These are phyloP conservation scores for Nigrospora sphaerica DNA, from an alignment of 2,329 filamentous ascomycete genomes.

Conservation along the genomic window DNA sequence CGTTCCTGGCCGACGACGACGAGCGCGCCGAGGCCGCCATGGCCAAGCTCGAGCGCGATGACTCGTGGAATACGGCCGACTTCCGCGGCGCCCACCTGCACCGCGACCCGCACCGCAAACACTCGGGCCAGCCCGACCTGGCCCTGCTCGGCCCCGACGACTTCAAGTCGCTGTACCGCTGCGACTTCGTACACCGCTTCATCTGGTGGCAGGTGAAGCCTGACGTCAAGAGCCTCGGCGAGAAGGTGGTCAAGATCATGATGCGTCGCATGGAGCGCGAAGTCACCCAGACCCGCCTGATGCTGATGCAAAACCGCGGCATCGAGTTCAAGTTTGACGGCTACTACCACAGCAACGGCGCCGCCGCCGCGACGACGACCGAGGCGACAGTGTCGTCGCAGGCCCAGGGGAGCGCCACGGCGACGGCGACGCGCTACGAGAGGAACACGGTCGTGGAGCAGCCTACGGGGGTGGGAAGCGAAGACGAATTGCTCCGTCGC, in stretches of 20 bases:
- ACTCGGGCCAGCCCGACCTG: background rate
- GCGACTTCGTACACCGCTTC: constrained; percentile 9
- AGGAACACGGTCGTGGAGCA: no score
- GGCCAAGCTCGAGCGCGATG: constrained; percentile 3
- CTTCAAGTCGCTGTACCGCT: constrained; percentile 8
- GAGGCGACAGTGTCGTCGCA: no score
- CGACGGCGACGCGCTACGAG: no score
- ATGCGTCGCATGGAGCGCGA: constrained; percentile 10
- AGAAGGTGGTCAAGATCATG: constrained; percentile 10
- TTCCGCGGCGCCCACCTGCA: constrained; percentile 5
- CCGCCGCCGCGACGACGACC: background rate
- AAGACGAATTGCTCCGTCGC: no score
- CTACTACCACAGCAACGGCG: background rate
- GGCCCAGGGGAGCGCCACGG: no score
- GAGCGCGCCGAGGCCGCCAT: constrained; percentile 5
- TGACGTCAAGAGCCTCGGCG: constrained; percentile 7
- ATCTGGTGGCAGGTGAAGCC: constrained; percentile 11
- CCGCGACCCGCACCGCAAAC: constrained; percentile 4
- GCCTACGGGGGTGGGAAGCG: no score
- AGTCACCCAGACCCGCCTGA: constrained; percentile 9
- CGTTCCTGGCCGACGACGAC: constrained; percentile 7
- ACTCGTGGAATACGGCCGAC: constrained; percentile 7
- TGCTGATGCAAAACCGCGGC: constrained; percentile 8
- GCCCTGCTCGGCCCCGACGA: constrained; percentile 2
- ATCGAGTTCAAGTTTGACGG: constrained; percentile 2